Evolutionary conservation across 306 rosid genomes (phyloP).

Genomic region (Notholithocarpus densiflorus): DNA sequence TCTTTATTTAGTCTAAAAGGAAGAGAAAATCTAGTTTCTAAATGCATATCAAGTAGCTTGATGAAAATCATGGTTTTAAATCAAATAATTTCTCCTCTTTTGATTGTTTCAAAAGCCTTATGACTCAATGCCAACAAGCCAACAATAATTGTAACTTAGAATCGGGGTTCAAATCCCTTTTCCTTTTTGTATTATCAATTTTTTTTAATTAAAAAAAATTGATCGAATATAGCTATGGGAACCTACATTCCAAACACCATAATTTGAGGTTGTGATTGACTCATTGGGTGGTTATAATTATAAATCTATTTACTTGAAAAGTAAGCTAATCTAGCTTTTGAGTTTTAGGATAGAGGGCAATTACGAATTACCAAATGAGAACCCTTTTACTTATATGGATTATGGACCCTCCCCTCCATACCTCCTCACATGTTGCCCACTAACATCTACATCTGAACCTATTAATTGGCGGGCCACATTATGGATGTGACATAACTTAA

Average conservation of each 20-base stretch:
- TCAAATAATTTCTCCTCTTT: no score
- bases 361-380: conserved; percentile 24
- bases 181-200: no score
- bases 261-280: background rate
- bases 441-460: conserved; percentile 39
- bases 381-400: conserved; percentile 25
- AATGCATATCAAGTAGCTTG: no score
- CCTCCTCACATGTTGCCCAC: conserved; percentile 55
- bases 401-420: conserved; percentile 43
- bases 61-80: no score
- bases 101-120: no score
- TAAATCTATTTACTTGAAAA: background rate
- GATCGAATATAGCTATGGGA: background rate
- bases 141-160: no score
- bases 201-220: background rate
- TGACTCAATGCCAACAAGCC: no score
- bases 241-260: background rate
- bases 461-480: conserved; percentile 43
- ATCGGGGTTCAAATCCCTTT: no score
- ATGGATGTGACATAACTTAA: conserved; percentile 44
- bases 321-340: conserved; percentile 5
- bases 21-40: no score
- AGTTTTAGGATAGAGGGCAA: conserved; percentile 17
- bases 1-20: no score
- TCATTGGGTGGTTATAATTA: background rate